Conservation (phyloP, 2,329 filamentous ascomycete species). For the Alternaria arbusti region DNA sequence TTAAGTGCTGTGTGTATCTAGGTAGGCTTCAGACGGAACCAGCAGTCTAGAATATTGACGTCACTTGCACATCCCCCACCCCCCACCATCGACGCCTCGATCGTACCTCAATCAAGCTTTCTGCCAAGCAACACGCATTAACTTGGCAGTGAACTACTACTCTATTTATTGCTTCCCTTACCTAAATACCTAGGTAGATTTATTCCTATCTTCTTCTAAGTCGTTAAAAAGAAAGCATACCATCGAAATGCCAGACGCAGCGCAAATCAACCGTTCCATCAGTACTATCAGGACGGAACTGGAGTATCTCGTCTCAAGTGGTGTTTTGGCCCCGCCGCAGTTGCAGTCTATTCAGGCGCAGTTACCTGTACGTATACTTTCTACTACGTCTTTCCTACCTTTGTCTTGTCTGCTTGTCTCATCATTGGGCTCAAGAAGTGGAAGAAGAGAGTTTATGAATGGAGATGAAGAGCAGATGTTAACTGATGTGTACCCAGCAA, state of each 20-base stretch:
- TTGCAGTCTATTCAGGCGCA: constrained; percentile 27
- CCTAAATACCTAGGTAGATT: too few species aligned
- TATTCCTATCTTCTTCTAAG: too few species aligned
- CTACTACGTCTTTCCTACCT: not conserved
- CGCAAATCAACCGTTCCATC: constrained; percentile 24
- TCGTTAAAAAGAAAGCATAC: not conserved
- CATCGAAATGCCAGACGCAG: constrained; percentile 17
- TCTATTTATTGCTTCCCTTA: not conserved
- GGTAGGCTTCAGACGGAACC: too few species aligned
- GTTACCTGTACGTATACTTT: constrained; percentile 15
- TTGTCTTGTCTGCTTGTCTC: not conserved
- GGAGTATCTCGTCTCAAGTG: constrained; percentile 22
- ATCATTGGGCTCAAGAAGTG: not conserved
- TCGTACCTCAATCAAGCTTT: not conserved
- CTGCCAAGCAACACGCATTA: not conserved
- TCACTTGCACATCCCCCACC: not conserved
- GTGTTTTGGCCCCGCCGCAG: constrained; percentile 22
- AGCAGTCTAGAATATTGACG: not conserved
- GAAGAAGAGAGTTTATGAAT: not conserved
- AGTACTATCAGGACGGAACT: constrained; percentile 22
- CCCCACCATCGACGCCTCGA: too few species aligned
- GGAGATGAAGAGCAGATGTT: not conserved
- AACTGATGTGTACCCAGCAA: not conserved
- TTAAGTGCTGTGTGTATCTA: too few species aligned
- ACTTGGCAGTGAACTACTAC: constrained; percentile 9